These are phyloP conservation scores for Melanogaster broomeanus DNA, from an alignment of 768 basidiomycete genomes.

Conservation along the genomic window DNA sequence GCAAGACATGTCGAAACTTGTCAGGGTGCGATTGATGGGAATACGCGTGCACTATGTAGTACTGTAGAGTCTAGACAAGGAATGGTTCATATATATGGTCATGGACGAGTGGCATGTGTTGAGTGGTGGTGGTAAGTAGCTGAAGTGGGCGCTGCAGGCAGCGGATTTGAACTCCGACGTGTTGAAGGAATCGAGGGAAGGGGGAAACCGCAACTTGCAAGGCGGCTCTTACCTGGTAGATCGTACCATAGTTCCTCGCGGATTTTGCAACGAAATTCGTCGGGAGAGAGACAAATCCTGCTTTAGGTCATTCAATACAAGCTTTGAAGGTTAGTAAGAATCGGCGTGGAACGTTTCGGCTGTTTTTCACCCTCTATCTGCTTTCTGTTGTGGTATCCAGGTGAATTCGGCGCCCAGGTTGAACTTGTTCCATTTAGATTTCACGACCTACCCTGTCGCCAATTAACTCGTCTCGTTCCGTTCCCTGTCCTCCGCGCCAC, in stretches of 20 bases:
- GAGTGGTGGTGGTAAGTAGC: too few species aligned
- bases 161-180: slow-evolving; percentile 11
- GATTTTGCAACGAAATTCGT: slow-evolving; percentile 4
- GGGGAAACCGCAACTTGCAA: too few species aligned
- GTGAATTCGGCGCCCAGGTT: background rate
- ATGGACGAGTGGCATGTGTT: too few species aligned
- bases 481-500: slow-evolving; percentile 7
- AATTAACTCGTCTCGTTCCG: slow-evolving; percentile 1
- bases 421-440: background rate
- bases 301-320: slow-evolving; percentile 2
- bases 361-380: background rate
- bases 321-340: slow-evolving; percentile 7
- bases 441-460: background rate
- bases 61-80: too few species aligned
- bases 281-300: background rate
- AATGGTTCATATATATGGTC: too few species aligned
- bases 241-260: slow-evolving; percentile 1
- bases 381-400: background rate
- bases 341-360: slow-evolving; percentile 4
- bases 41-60: too few species aligned
- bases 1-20: too few species aligned
- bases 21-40: too few species aligned
- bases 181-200: background rate
- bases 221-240: slow-evolving; percentile 13
- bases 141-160: background rate